Conservation (phyloP, 2,329 filamentous ascomycete genomes). For the Apiospora koreana region DNA sequence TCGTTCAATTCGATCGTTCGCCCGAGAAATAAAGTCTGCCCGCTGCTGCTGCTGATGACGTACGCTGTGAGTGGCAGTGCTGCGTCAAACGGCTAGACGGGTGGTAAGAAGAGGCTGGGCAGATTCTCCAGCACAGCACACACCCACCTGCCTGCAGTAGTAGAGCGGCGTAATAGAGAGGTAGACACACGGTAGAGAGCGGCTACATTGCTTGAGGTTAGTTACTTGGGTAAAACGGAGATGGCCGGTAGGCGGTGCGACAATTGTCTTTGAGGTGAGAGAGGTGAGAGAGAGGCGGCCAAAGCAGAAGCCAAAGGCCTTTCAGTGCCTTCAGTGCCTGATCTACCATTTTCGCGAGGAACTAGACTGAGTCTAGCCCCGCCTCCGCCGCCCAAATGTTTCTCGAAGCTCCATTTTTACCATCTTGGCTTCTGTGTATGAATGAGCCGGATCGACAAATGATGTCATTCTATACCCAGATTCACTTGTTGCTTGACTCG, state of each 20-base stretch:
- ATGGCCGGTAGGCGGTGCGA: not conserved
- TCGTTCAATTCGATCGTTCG: not conserved
- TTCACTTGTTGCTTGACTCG: not conserved
- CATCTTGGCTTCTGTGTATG: not conserved
- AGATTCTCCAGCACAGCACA: not conserved
- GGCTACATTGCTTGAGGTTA: not conserved
- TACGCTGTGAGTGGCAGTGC: conserved; percentile 4
- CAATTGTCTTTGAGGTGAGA: too few relatives aligned
- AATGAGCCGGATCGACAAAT: not conserved
- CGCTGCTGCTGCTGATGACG: not conserved
- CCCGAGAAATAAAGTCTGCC: not conserved
- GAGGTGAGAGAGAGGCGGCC: too few relatives aligned
- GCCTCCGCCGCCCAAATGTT: not conserved
- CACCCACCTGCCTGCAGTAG: not conserved
- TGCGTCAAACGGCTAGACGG: not conserved
- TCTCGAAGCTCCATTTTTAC: not conserved
- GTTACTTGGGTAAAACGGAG: not conserved
- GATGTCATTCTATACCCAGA: not conserved
- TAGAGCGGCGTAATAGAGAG: not conserved
- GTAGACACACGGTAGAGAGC: too few relatives aligned
- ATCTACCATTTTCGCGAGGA: not conserved
- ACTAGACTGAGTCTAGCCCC: not conserved
- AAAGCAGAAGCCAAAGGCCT: too few relatives aligned
- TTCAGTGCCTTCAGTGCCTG: conserved; percentile 5
- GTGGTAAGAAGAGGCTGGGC: not conserved